Base-by-base conservation (phyloP, 2,329 filamentous ascomycete species). In the Dactylellina sp. region DNA sequence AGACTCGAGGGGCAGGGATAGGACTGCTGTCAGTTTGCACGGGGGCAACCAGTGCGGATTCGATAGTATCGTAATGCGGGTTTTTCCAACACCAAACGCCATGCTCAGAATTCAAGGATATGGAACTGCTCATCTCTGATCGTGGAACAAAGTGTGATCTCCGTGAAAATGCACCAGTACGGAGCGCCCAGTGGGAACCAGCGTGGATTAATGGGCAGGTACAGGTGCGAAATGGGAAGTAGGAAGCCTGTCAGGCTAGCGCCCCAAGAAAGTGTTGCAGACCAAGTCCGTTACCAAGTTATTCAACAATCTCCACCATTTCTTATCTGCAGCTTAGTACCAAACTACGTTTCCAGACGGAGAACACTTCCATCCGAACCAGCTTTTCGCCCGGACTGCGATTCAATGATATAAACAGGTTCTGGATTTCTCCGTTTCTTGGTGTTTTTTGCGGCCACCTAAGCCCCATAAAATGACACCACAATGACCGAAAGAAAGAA, bases 221-320 rank as follows among this genome's bases (percentile, higher is more conserved):
- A 50, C 47, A n/a, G 18, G 2, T 40, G 28, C 42, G 40, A 46
- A 44, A 56, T 53, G 25, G 49, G 50, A 65, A 65, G 61, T 46
- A 39, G 52, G 39, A 49, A 55, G 50, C 50, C 35, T n/a, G 35
- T 9, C 44, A 55, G 28, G 28, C 22, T 50, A 44, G 46, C 46
- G 37, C 42, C 49, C 42, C 37, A 32, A 32, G 16, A 59, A 52
- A 68, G 53, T 68, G 53, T 68, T 68, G 63, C 40, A 52, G 24
- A 66, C 32, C n/a, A 14, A 24, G 42, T 16, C 28, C 52, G 39
- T 59, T 50, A 50, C 62, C 32, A 65, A 40, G 20, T 35, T 49
- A 11, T 49, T 50, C 47, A 47, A 35, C 42, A 52, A 59, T 59
- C 53, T 46, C 53, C 44, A 42, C 22, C n/a, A 18, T 20, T 28